Conservation (phyloP, 2,329 filamentous ascomycete species). For the Byssothecium circinans region DNA sequence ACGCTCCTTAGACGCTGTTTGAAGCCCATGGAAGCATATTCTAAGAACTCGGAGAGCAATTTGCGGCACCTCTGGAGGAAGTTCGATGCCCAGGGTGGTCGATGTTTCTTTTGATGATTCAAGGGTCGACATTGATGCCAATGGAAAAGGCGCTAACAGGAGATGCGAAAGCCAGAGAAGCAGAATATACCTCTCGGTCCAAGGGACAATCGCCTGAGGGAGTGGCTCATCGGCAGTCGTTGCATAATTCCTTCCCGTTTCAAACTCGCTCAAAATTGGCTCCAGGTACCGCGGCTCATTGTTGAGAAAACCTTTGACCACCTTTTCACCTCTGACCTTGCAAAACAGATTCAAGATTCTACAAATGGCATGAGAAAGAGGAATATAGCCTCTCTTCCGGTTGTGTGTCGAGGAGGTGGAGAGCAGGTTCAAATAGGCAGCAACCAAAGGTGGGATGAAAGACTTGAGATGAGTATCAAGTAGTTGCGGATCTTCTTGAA, state of each 20-base stretch:
- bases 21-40: constrained; percentile 71
- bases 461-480: constrained; percentile 79
- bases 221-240: constrained; percentile 14
- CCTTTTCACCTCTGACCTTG: constrained; percentile 91
- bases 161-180: constrained; percentile 72
- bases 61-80: constrained; percentile 65
- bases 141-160: constrained; percentile 77
- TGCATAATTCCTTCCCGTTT: constrained; percentile 53
- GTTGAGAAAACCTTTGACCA: constrained; percentile 86
- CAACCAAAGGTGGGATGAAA: constrained; percentile 73
- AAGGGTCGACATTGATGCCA: constrained; percentile 74
- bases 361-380: constrained; percentile 63
- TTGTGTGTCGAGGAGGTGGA: constrained; percentile 24
- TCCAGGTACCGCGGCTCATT: constrained; percentile 88
- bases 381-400: constrained; percentile 27
- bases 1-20: constrained; percentile 79
- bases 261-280: constrained; percentile 73
- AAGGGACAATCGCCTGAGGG: constrained; percentile 46
- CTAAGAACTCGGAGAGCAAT: constrained; percentile 71
- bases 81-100: constrained; percentile 49
- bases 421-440: constrained; percentile 71
- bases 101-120: constrained; percentile 36
- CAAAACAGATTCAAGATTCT: constrained; percentile 85
- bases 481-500: constrained; percentile 93
- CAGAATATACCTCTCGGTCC: constrained; percentile 88